Percentiles rank a stretch among this genome's conserved stretches.
phyloP scores from a whole-genome alignment of 768 basidiomycete species.

The Scleroderma bovista region DNA sequence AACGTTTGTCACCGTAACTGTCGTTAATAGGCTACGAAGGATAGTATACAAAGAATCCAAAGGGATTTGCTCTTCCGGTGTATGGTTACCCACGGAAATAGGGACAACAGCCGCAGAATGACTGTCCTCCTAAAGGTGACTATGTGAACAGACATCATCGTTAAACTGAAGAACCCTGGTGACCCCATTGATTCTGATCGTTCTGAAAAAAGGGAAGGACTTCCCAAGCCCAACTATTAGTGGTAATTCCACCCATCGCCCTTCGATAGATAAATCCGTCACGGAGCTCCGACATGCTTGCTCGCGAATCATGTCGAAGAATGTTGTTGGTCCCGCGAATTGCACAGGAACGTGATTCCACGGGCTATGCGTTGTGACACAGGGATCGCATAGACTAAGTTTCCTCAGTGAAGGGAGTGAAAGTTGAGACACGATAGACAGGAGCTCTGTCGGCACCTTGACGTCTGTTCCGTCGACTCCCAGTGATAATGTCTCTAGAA shows the following conservation, averaged over 20 bases:
- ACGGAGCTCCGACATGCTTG: slow-evolving; percentile 5
- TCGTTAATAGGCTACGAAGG: no score
- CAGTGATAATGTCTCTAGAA: slow-evolving; percentile 44
- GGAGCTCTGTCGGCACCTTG: slow-evolving; percentile 59
- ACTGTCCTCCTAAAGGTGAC: no score
- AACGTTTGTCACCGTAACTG: no score
- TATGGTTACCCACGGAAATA: no score
- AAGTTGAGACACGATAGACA: slow-evolving; percentile 45
- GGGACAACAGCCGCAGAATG: no score
- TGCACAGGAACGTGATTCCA: slow-evolving; percentile 9
- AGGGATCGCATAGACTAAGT: slow-evolving; percentile 44
- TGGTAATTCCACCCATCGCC: slow-evolving; percentile 23
- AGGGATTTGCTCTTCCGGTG: no score
- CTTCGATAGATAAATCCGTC: slow-evolving; percentile 13
- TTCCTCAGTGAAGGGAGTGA: slow-evolving; percentile 42
- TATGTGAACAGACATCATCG: no score
- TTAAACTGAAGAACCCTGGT: not conserved
- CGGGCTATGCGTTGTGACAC: not conserved
- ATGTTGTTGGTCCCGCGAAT: slow-evolving; percentile 37
- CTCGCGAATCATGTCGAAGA: slow-evolving; percentile 4
- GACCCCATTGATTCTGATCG: slow-evolving; percentile 9
- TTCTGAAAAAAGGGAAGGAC: slow-evolving; percentile 9
- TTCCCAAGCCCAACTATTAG: slow-evolving; percentile 8
- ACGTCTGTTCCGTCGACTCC: slow-evolving; percentile 49
- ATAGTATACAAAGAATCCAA: no score